Evolutionary conservation across 2,329 filamentous ascomycete species (phyloP).

Genomic region (Aspergillus ustus): DNA sequence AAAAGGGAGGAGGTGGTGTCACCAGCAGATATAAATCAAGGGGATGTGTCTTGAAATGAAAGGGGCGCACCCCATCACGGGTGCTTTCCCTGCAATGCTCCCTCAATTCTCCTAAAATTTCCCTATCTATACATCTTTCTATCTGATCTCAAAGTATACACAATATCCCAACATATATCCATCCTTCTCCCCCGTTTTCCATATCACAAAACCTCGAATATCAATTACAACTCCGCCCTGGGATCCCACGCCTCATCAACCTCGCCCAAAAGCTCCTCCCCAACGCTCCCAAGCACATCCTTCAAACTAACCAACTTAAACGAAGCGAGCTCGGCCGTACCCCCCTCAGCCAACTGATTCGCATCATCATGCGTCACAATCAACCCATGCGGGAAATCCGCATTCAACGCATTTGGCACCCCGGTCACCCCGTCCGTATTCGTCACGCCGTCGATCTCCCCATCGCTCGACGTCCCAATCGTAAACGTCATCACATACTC

Average conservation of each 20-base stretch:
- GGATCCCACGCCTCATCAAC: slow-evolving; percentile 13
- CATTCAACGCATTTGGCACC: slow-evolving; percentile 4
- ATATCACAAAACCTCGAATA: neutral
- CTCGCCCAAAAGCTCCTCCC: neutral
- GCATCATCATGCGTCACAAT: slow-evolving; percentile 16
- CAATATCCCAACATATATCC: too few species aligned
- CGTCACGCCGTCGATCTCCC: slow-evolving; percentile 13
- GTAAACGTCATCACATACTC: slow-evolving; percentile 18
- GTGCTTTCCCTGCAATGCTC: too few species aligned
- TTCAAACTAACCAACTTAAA: slow-evolving; percentile 14
- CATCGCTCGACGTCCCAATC: slow-evolving; percentile 3
- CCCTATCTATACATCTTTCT: too few species aligned
- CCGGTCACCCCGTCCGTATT: slow-evolving; percentile 13
- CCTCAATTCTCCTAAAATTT: too few species aligned
- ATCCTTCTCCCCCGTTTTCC: too few species aligned
- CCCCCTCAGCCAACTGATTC: slow-evolving; percentile 9
- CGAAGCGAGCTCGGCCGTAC: slow-evolving; percentile 10
- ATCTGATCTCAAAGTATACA: too few species aligned
- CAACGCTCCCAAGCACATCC: slow-evolving; percentile 1
- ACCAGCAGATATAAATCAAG: too few species aligned
- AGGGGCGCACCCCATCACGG: too few species aligned
- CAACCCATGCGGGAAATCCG: slow-evolving; percentile 11
- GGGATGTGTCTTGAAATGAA: too few species aligned
- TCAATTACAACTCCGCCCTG: neutral
- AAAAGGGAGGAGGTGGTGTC: too few species aligned